phyloP scores from a whole-genome alignment of 345 rosid species.

The Pugionium cornutum region DNA sequence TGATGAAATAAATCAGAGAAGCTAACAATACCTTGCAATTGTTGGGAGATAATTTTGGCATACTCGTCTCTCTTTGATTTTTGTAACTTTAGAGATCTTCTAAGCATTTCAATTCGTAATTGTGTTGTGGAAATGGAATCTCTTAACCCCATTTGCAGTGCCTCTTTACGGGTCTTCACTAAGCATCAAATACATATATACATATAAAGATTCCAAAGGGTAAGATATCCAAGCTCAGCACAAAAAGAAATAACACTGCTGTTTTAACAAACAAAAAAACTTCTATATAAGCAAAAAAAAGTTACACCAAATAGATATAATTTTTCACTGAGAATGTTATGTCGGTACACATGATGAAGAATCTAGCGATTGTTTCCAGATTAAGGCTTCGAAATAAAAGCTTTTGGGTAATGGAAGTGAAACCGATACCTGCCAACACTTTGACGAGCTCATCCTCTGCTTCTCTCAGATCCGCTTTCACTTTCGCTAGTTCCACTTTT shows the following conservation, averaged over 20 bases:
- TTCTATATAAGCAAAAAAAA: background rate
- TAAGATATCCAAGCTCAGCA: constrained; percentile 7
- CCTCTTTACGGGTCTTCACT: constrained; percentile 86
- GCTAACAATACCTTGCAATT: constrained; percentile 53
- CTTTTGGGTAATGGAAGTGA: constrained; percentile 25
- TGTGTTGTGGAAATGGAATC: constrained; percentile 65
- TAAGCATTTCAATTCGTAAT: constrained; percentile 58
- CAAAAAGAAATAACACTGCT: background rate
- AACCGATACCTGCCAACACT: constrained; percentile 62
- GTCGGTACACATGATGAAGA: background rate
- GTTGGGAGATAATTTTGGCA: constrained; percentile 54
- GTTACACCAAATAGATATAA: background rate
- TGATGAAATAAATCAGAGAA: constrained; percentile 6
- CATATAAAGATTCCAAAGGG: background rate
- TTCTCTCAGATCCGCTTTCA: constrained; percentile 65
- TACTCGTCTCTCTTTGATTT: constrained; percentile 68
- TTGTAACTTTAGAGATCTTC: constrained; percentile 54
- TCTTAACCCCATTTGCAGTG: constrained; percentile 60
- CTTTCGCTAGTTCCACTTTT: constrained; percentile 53
- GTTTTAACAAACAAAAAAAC: background rate
- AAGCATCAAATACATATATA: constrained; percentile 23
- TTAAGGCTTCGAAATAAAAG: constrained; percentile 2
- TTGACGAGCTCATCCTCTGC: constrained; percentile 83
- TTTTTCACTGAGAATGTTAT: background rate
- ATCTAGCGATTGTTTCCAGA: background rate